phyloP scores from a whole-genome alignment of 768 basidiomycete genomes.

The Lentinula detonsa region DNA sequence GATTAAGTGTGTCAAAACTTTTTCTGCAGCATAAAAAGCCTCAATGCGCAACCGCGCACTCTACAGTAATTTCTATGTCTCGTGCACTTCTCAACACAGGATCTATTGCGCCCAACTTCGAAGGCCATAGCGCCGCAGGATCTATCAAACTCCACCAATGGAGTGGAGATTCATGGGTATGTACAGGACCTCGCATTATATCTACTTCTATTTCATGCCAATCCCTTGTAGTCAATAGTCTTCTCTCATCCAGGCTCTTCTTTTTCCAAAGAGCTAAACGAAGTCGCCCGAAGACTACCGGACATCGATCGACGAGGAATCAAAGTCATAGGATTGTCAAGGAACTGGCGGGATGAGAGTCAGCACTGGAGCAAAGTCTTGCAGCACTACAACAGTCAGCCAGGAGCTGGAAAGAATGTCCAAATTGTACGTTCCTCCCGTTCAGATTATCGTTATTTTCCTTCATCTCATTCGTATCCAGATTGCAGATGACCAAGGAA shows the following conservation, averaged over 20 bases:
- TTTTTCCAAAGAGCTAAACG: slow-evolving; percentile 1
- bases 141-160: slow-evolving; percentile 4
- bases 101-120: slow-evolving; percentile 4
- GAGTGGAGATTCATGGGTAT: slow-evolving; percentile 4
- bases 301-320: slow-evolving; percentile 1
- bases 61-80: background rate
- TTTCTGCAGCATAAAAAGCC: background rate
- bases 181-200: background rate
- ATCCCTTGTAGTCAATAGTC: background rate
- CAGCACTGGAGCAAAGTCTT: background rate
- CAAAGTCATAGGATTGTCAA: slow-evolving; percentile 2
- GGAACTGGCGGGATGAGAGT: background rate
- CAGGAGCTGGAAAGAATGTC: background rate
- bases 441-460: background rate
- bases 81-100: background rate
- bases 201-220: background rate
- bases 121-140: background rate
- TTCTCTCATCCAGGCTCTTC: slow-evolving; percentile 4
- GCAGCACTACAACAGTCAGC: background rate
- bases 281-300: background rate
- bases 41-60: background rate
- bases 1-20: background rate
- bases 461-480: background rate
- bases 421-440: background rate
- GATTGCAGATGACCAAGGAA: background rate